phyloP scores from a whole-genome alignment of 768 basidiomycete species.

The Boletellus emodensis region DNA sequence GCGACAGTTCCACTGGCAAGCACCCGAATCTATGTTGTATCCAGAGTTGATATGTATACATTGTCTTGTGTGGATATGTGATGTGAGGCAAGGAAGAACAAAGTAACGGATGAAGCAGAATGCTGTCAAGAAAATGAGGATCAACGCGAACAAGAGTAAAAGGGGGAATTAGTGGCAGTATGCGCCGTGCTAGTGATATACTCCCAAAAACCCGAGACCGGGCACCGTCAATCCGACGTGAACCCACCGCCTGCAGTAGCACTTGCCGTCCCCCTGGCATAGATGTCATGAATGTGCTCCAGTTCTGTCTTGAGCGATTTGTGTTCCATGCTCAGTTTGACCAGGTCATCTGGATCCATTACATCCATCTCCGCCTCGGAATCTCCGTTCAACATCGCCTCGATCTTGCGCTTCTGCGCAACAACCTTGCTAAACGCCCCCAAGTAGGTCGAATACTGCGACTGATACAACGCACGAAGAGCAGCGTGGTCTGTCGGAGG shows the following conservation, averaged over 20 bases:
- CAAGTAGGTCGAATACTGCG: slow-evolving; percentile 51
- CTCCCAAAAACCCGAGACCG: no score
- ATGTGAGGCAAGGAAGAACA: not conserved
- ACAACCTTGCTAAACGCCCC: slow-evolving; percentile 43
- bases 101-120: no score
- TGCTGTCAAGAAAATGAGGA: no score
- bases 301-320: slow-evolving; percentile 50
- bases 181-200: no score
- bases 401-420: slow-evolving; percentile 48
- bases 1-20: no score
- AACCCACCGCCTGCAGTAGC: not conserved
- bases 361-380: slow-evolving; percentile 54
- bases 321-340: slow-evolving; percentile 42
- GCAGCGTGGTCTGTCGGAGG: slow-evolving; percentile 46
- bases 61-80: not conserved
- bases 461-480: slow-evolving; percentile 51
- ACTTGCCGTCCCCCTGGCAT: slow-evolving; percentile 20
- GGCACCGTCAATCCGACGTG: slow-evolving; percentile 10
- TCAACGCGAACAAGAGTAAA: no score
- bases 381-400: slow-evolving; percentile 50
- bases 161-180: no score
- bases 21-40: no score
- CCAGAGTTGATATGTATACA: not conserved
- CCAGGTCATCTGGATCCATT: slow-evolving; percentile 51
- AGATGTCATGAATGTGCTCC: slow-evolving; percentile 43